Base-by-base conservation (phyloP, 2,329 filamentous ascomycete species). In the Dichotomopilus funicola region DNA sequence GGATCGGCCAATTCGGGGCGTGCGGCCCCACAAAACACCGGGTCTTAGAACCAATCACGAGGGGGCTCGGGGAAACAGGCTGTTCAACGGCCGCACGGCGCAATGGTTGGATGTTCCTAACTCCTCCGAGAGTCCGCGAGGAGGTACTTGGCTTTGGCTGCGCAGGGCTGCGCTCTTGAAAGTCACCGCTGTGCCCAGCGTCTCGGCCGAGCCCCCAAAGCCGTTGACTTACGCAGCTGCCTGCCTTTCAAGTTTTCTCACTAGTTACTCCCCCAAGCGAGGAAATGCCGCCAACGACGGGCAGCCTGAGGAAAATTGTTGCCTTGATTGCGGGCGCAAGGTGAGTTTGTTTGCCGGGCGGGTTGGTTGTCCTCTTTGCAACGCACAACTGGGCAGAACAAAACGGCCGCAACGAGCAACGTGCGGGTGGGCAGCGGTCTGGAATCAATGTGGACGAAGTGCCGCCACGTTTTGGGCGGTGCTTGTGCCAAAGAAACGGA, bases 51-150 rank as follows among this genome's bases (percentile, higher is more conserved):
- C 61, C 44, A 62, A 62, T 62, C 57, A 61, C 42, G 11, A 31
- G 13, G 13, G 34, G 34, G 27, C 11, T 55, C n/a, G 31, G 47
- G 34, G 53, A 58, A 61, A 62, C 59, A 61, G 61, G 56, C 61
- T 62, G 61, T 59, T 59, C 55, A 44, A 50, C 38, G 46, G 57
- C 57, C 54, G 51, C 45, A 59, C 56, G 52, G 58, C 57, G 54
- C 54, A 57, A 57, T 56, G 34, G 4, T 13, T 51, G 36, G 49
- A 34, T 31, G 13, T 35, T 45, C 31, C 45, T 36, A 6, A 27
- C 42, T 44, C 11, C 38, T 43, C 49, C 40, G 38, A 43, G 38
- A 37, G 31, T 37, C 33, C 40, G 49, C 7, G 34, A 12, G 19
- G 19, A 38, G 49, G 49, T 51, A 51, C 49, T 51, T 51, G 13